A percentile compares a stretch with the other conserved stretches of the same genome.
These are phyloP conservation scores for Verticillium tricorpus DNA, from an alignment of 2,329 filamentous ascomycete genomes.

Conservation along the genomic window DNA sequence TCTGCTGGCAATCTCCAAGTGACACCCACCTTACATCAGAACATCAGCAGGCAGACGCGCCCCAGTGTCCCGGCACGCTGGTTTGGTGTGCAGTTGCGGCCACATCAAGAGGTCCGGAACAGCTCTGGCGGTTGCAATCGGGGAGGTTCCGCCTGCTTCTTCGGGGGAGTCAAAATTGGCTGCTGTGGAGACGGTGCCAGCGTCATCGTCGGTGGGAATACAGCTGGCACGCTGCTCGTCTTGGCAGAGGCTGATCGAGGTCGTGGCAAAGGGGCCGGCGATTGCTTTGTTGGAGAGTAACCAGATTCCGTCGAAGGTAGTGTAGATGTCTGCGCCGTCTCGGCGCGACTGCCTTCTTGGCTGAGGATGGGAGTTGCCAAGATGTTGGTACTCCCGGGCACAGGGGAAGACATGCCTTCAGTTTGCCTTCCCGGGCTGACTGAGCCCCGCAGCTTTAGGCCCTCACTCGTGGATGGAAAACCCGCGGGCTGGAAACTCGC, in stretches of 20 bases:
- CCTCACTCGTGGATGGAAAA: neutral
- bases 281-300: conserved; percentile 48
- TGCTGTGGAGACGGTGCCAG: conserved; percentile 54
- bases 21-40: too few species aligned
- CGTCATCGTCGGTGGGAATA: conserved; percentile 53
- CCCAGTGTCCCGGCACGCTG: neutral
- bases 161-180: conserved; percentile 56
- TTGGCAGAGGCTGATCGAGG: conserved; percentile 5
- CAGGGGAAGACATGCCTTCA: neutral
- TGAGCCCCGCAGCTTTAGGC: neutral
- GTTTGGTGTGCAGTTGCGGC: neutral
- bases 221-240: conserved; percentile 26
- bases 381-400: conserved; percentile 7
- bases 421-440: neutral
- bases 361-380: conserved; percentile 11
- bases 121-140: conserved; percentile 5
- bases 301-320: conserved; percentile 38
- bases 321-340: conserved; percentile 10
- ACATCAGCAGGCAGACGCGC: too few species aligned
- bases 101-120: neutral
- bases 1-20: too few species aligned
- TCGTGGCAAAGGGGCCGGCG: conserved; percentile 31
- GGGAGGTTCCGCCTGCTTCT: conserved; percentile 41
- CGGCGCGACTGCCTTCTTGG: conserved; percentile 10
- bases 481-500: neutral